These are phyloP conservation scores for Amphichorda felina DNA, from an alignment of 2,329 filamentous ascomycete species.

Conservation along the genomic window DNA sequence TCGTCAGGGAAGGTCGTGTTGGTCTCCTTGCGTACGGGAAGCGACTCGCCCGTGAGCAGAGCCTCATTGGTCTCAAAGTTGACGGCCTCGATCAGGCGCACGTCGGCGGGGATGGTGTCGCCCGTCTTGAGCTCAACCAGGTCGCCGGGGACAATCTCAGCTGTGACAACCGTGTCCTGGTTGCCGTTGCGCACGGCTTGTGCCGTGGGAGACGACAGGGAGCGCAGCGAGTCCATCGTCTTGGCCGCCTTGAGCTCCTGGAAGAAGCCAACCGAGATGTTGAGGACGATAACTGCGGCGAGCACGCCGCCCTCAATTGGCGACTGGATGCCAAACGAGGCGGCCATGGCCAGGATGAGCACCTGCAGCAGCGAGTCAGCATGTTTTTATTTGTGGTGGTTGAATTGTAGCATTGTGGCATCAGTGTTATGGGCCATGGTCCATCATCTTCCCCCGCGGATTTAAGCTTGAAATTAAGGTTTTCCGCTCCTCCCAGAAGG, in stretches of 20 bases:
- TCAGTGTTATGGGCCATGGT: no score
- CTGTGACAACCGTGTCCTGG: constrained; percentile 22
- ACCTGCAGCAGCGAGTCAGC: no score
- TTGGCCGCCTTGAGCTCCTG: constrained; percentile 35
- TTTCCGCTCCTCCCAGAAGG: no score
- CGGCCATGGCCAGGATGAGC: constrained; percentile 44
- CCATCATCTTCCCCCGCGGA: no score
- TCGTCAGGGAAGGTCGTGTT: constrained; percentile 26
- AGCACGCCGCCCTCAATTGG: constrained; percentile 51
- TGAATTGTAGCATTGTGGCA: background rate
- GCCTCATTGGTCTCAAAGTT: constrained; percentile 60
- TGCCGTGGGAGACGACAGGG: constrained; percentile 29
- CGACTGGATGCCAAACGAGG: constrained; percentile 44
- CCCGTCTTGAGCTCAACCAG: constrained; percentile 41
- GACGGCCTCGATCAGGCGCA: constrained; percentile 43
- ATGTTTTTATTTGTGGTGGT: background rate
- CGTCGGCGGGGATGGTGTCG: constrained; percentile 49
- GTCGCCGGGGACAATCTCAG: constrained; percentile 44
- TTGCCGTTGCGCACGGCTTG: constrained; percentile 28
- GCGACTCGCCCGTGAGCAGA: constrained; percentile 51
- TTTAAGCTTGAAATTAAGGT: constrained; percentile 1
- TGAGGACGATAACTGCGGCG: constrained; percentile 42
- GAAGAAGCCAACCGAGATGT: constrained; percentile 39
- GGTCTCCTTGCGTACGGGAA: constrained; percentile 44
- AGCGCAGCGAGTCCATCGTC: constrained; percentile 34